phyloP scores from a whole-genome alignment of 768 basidiomycete species.

The Naematelia aurantialba region DNA sequence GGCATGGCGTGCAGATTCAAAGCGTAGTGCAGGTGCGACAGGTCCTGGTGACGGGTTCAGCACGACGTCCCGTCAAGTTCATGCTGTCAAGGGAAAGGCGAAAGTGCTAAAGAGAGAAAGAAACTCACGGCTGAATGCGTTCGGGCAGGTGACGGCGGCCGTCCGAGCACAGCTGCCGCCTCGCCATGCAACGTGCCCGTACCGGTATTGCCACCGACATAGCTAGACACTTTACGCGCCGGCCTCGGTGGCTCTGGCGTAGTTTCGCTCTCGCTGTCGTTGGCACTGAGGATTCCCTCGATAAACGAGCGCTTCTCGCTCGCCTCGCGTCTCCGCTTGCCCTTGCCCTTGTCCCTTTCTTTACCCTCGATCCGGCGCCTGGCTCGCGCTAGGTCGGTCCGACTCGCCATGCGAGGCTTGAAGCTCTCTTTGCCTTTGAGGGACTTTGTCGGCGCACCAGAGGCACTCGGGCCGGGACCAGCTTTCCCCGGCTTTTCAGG shows the following conservation, averaged over 20 bases:
- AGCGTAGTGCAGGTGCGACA: conserved; percentile 1
- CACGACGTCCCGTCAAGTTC: background rate
- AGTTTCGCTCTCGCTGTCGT: background rate
- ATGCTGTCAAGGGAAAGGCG: background rate
- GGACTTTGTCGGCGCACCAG: conserved; percentile 18
- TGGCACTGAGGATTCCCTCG: conserved; percentile 24
- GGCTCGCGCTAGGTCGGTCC: conserved; percentile 6
- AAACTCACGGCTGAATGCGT: background rate
- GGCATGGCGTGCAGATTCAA: background rate
- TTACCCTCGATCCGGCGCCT: background rate
- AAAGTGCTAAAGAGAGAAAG: background rate
- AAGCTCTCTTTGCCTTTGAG: conserved; percentile 42
- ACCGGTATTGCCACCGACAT: too few relatives aligned
- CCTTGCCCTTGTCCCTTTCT: conserved; percentile 12
- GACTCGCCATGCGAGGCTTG: conserved; percentile 22
- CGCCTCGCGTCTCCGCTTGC: conserved; percentile 7
- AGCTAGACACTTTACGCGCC: background rate
- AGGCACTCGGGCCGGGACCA: conserved; percentile 4
- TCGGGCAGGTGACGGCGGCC: background rate
- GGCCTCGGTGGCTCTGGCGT: background rate
- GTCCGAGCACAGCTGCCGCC: background rate
- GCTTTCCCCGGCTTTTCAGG: conserved; percentile 9
- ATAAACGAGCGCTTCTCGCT: conserved; percentile 27
- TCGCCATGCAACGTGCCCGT: background rate
- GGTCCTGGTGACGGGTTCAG: background rate